Percentiles rank a stretch among this genome's conserved stretches.
These are phyloP conservation scores for Fomitopsis schrenkii DNA, from an alignment of 1,284 basidiomycete genomes.

Conservation along the genomic window DNA sequence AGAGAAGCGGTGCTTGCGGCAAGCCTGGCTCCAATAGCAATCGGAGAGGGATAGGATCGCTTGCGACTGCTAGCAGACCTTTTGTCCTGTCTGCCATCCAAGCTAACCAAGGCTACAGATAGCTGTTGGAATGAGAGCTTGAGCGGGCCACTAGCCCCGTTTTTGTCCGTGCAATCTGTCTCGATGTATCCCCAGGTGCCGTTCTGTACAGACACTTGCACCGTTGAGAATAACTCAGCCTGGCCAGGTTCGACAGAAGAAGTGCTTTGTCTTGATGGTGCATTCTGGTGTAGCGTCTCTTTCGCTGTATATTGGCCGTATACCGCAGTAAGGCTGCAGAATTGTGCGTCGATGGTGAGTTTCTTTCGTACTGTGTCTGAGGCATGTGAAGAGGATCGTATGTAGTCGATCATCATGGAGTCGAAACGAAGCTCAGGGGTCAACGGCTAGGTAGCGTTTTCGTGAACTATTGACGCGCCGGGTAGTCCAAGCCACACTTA, in stretches of 20 bases:
- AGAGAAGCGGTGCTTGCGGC: background rate
- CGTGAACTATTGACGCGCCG: background rate
- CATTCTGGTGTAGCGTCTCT: background rate
- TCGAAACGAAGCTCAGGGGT: conserved; percentile 28
- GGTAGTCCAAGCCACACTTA: conserved; percentile 9
- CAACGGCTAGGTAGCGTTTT: conserved; percentile 14
- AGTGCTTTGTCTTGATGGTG: background rate
- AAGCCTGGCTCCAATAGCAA: background rate
- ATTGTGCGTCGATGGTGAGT: conserved; percentile 13
- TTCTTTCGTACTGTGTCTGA: conserved; percentile 1
- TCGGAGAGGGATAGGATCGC: background rate
- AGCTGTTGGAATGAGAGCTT: background rate
- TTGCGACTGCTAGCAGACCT: background rate
- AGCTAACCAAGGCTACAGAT: background rate
- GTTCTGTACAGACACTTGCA: background rate
- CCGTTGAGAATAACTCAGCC: background rate
- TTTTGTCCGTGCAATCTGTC: background rate
- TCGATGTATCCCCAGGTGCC: background rate
- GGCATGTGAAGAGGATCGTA: conserved; percentile 9
- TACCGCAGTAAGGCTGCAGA: background rate
- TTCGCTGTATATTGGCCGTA: background rate
- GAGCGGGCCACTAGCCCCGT: background rate
- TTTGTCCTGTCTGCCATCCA: background rate
- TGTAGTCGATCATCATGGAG: conserved; percentile 19
- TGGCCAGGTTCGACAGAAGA: background rate